Evolutionary conservation across 192 early-diverging fungal species (phyloP).

Genomic region (Gigaspora rosea): DNA sequence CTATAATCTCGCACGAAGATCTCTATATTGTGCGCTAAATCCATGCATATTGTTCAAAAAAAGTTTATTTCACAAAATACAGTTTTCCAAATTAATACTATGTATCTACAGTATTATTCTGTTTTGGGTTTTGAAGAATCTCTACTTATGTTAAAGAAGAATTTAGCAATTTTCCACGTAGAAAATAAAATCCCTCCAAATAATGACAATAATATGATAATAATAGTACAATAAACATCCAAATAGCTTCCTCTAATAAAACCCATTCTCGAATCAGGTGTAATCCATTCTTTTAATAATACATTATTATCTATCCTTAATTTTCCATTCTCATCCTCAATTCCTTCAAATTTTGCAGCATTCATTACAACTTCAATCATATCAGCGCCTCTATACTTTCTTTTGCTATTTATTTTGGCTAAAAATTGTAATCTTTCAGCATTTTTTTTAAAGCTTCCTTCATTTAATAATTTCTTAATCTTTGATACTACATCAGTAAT

Average conservation of each 20-base stretch:
- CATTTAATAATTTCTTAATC: background rate
- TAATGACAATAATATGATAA: no score
- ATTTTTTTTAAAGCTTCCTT: conserved; percentile 11
- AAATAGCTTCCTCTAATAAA: conserved; percentile 30
- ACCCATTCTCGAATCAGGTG: conserved; percentile 28
- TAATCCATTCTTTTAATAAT: conserved; percentile 19
- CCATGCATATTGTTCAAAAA: no score
- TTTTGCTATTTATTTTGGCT: conserved; percentile 28
- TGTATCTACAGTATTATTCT: no score
- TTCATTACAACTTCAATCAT: conserved; percentile 26
- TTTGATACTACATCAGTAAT: conserved; percentile 6
- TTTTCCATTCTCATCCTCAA: no score
- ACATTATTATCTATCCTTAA: background rate
- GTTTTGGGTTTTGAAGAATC: no score
- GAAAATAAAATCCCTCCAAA: no score
- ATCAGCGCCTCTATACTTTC: conserved; percentile 25
- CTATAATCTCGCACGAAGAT: no score
- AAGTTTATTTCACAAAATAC: no score
- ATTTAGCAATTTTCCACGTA: no score
- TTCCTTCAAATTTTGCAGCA: background rate
- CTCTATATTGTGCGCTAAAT: no score
- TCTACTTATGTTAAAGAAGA: no score
- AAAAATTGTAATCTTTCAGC: conserved; percentile 11
- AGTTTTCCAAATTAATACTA: no score
- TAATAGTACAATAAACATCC: background rate